Evolutionary conservation across 2,329 filamentous ascomycete species (phyloP).

Genomic region (Didymella pomorum): DNA sequence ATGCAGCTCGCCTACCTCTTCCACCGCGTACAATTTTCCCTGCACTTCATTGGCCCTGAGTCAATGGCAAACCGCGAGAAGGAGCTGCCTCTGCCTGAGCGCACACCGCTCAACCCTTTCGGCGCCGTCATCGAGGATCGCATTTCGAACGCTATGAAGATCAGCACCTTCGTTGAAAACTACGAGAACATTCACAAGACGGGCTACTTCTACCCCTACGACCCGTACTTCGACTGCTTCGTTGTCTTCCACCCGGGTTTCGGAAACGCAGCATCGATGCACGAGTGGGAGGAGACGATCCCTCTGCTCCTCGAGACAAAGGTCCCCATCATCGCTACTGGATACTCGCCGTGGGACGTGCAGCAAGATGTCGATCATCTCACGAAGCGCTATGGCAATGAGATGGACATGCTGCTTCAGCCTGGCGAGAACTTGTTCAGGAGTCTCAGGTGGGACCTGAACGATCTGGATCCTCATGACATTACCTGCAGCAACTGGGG

Average conservation of each 20-base stretch:
- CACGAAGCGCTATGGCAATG: constrained; percentile 80
- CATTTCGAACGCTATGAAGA: constrained; percentile 88
- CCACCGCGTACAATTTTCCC: constrained; percentile 86
- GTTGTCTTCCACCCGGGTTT: constrained; percentile 96
- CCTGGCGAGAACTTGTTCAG: constrained; percentile 94
- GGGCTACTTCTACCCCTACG: constrained; percentile 89
- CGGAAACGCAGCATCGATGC: constrained; percentile 89
- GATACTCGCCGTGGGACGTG: constrained; percentile 96
- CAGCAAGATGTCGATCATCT: constrained; percentile 92
- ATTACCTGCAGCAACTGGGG: constrained; percentile 97
- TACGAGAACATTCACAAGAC: constrained; percentile 96
- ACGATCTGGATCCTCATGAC: constrained; percentile 93
- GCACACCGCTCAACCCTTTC: constrained; percentile 87
- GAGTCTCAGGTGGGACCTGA: constrained; percentile 95
- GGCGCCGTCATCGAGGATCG: constrained; percentile 94
- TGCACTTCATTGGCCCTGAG: constrained; percentile 95
- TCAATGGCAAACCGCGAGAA: constrained; percentile 92
- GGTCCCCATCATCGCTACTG: constrained; percentile 90
- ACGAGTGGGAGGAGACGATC: constrained; percentile 93
- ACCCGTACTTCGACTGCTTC: constrained; percentile 98
- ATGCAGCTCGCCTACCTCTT: constrained; percentile 93
- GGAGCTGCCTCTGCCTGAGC: constrained; percentile 88
- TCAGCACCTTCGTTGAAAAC: constrained; percentile 97
- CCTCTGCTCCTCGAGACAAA: constrained; percentile 94
- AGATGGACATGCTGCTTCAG: constrained; percentile 90